phyloP scores from a whole-genome alignment of 345 rosid genomes.

The Populus nigra region DNA sequence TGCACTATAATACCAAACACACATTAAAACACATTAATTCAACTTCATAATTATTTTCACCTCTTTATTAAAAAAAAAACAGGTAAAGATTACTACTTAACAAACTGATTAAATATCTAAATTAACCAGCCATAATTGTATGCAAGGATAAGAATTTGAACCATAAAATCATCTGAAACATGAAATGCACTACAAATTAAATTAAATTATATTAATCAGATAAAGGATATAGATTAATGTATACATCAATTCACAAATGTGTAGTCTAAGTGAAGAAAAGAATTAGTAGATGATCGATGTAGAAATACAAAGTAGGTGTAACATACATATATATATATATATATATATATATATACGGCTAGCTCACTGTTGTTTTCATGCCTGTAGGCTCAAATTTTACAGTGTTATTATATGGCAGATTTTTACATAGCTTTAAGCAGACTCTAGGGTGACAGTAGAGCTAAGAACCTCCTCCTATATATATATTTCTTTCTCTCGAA shows the following conservation, averaged over 20 bases:
- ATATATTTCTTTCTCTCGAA: slow-evolving; percentile 6
- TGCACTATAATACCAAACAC: too few relatives aligned
- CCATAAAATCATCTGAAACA: not conserved
- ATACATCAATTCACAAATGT: slow-evolving; percentile 18
- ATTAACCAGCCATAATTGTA: too few relatives aligned
- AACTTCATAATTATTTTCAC: too few relatives aligned
- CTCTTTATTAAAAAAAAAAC: too few relatives aligned
- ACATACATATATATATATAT: not conserved
- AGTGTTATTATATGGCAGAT: not conserved
- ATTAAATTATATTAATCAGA: not conserved
- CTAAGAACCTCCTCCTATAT: slow-evolving; percentile 2
- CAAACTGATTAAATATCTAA: too few relatives aligned
- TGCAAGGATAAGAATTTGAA: too few relatives aligned
- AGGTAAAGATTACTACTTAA: too few relatives aligned
- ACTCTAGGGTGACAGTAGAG: slow-evolving; percentile 44
- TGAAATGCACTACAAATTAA: too few relatives aligned
- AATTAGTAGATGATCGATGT: not conserved
- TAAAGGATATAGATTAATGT: not conserved
- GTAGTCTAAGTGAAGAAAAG: slow-evolving; percentile 39
- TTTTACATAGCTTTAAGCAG: slow-evolving; percentile 29
- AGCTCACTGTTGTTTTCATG: slow-evolving; percentile 8
- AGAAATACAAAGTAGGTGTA: slow-evolving; percentile 15
- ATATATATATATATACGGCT: not conserved
- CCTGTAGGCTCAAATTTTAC: slow-evolving; percentile 4
- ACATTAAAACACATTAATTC: too few relatives aligned